Evolutionary conservation across 164 flowering plant species (phyloP), one percentile per base, ranked within the genome.

Genomic region (Stephania japonica): DNA sequence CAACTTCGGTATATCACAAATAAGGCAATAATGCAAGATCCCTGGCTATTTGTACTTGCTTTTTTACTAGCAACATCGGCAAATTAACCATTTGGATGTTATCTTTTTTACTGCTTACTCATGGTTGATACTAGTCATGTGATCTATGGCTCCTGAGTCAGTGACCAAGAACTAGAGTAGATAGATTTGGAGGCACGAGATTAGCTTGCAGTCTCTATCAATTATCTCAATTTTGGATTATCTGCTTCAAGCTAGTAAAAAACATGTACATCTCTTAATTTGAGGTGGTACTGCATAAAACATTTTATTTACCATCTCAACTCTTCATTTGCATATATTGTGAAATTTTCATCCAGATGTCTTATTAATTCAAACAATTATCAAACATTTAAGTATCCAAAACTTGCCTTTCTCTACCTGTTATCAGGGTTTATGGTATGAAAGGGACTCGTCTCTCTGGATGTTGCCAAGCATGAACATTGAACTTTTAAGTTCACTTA

Each of bases 401-500:
- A 69, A 42, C 10, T 16, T 75, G n/a, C 53, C 41, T 76, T 72
- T 16, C 10, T 73, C 23, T 16, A 16, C 72, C 65, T 59, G 62
- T 74, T 76, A 68, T 49, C 81, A 94, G 98, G 97, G 97, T 68
- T 78, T 89, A 70, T 94, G 98, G 98, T 87, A 75, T 69, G 87
- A 83, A 50, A 77, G 75, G 59, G 90, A 85, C 78, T 88, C 98
- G 72, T 65, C 90, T 68, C 73, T 94, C 43, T 83, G 89, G 93
- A 94, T 94, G 98, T 74, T 94, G 79, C 98, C 97, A 49, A 83
- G 89, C 89, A 90, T 94, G 98, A 89, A 77, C 75, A 53, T 68
- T 70, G 92, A 90, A 73, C 91, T 94, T 72, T 49, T 75, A n/a
- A 75, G 65, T 75, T 77, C 74, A 14, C 82, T 94, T 62, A 76